Base-by-base conservation (phyloP, 2,329 filamentous ascomycete genomes). In the Clonostachys solani region DNA sequence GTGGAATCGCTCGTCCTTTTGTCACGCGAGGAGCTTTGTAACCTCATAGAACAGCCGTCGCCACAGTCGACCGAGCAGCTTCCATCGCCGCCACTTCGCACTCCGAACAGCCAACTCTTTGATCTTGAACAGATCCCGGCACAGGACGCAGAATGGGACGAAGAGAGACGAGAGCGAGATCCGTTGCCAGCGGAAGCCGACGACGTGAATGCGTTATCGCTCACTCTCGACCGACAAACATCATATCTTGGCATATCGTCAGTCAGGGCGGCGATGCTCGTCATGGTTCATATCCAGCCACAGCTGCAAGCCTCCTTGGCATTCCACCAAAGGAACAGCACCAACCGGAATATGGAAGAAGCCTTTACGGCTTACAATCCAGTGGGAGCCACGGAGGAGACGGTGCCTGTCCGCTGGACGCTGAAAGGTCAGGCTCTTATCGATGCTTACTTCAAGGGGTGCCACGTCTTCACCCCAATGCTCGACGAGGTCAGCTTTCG, bases 171-270 rank as follows among this genome's bases (percentile, higher is more conserved):
- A 48, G 74, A 69, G 35, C 67, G 72, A 46, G 79, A 84, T 47
- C 67, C 77, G 5, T 73, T 84, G 46, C 78, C 78, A 15, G 73
- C 71, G 6, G 79, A 88, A 54, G 83, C 84, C 1, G 86, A 89
- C 47, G 54, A 62, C 42, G 52, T 63, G 34, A 63, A 64, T 17
- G 84, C 83, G 0, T 77, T 77, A 33, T 67, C 69, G 59, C 77
- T 77, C 34, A 67, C 70, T 3, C 67, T 76, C 5, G 78, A 86
- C 48, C 78, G 83, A 40, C 79, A 82, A 53, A 65, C 73, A 4
- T 78, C 86, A 4, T 89, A 89, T 56, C 71, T 89, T 5, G 86
- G 86, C 2, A 83, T 87, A n/a, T 89, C 86, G 0, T 89, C 86
- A 6, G 86, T 89, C 57, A 86, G 87, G 57, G 86, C 86, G 2